phyloP scores from a whole-genome alignment of 768 basidiomycete species.

The Pleurotus platypus region DNA sequence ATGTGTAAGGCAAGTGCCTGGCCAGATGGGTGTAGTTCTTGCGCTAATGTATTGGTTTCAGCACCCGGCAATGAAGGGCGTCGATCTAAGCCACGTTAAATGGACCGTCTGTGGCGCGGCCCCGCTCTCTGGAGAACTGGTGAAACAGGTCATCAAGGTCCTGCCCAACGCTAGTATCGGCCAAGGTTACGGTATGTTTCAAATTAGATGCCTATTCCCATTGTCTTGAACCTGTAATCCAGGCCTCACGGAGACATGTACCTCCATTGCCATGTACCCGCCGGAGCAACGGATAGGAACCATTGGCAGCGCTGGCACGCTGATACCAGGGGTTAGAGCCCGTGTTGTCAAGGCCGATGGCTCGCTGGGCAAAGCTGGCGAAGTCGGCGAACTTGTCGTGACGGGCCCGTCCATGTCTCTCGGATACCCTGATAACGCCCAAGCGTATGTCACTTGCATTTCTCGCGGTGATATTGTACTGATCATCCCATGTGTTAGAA shows the following conservation, averaged over 20 bases:
- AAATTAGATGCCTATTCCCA: neutral
- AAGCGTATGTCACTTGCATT: slow-evolving; percentile 42
- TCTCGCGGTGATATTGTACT: slow-evolving; percentile 11
- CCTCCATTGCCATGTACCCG: slow-evolving; percentile 46
- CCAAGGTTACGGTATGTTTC: slow-evolving; percentile 54
- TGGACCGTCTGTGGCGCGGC: slow-evolving; percentile 59
- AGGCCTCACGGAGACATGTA: slow-evolving; percentile 67
- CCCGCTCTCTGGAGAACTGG: slow-evolving; percentile 56
- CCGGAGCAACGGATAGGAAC: slow-evolving; percentile 39
- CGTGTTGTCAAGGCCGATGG: slow-evolving; percentile 43
- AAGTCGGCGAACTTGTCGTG: slow-evolving; percentile 41
- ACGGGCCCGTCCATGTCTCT: slow-evolving; percentile 57
- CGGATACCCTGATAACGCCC: slow-evolving; percentile 52
- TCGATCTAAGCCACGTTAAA: slow-evolving; percentile 50
- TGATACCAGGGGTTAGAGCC: slow-evolving; percentile 49
- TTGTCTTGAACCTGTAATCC: neutral
- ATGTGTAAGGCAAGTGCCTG: slow-evolving; percentile 54
- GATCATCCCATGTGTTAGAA: slow-evolving; percentile 31
- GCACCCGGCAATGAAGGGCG: slow-evolving; percentile 49
- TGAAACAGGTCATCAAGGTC: slow-evolving; percentile 37
- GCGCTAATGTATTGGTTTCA: slow-evolving; percentile 16
- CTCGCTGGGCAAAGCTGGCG: slow-evolving; percentile 31
- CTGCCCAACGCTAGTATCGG: slow-evolving; percentile 61
- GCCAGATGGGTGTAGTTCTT: neutral
- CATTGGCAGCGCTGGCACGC: slow-evolving; percentile 52